Percentiles rank a stretch among this genome's conserved stretches.
Evolutionary conservation across 805 yeast species (phyloP).

Genomic region (Suhomyces faveliae): DNA sequence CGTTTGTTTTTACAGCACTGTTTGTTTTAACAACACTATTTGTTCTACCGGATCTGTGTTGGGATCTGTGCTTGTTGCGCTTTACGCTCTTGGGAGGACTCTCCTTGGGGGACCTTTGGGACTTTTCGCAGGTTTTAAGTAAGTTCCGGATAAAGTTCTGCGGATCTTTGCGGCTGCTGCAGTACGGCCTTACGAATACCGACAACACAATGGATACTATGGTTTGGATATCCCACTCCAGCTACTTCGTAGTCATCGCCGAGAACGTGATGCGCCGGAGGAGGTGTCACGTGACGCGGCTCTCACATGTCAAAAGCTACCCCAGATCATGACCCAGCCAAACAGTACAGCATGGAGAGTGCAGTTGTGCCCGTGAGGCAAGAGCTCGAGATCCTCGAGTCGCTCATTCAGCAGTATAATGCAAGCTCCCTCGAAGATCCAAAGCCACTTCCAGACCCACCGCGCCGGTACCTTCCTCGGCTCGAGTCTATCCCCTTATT

Average conservation of each 20-base stretch:
- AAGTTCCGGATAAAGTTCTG: not conserved
- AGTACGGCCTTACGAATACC: not conserved
- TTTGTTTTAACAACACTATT: not conserved
- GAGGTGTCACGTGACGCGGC: not conserved
- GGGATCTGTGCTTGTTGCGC: not conserved
- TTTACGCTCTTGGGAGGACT: not conserved
- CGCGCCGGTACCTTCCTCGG: not conserved
- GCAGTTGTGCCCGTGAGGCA: not conserved
- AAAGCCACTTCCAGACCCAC: not conserved
- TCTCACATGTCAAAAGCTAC: conserved; percentile 1
- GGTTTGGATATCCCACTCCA: not conserved
- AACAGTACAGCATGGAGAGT: not conserved
- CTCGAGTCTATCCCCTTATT: conserved; percentile 16
- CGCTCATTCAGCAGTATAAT: conserved; percentile 3
- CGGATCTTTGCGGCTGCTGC: conserved; percentile 1
- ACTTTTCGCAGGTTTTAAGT: not conserved
- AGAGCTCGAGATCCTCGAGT: conserved; percentile 3
- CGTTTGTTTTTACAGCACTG: not conserved
- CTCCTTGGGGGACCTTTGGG: not conserved
- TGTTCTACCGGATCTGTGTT: not conserved
- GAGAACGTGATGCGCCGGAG: not conserved
- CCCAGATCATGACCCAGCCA: not conserved
- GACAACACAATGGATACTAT: conserved; percentile 6
- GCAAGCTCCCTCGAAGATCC: not conserved
- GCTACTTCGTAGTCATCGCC: not conserved